Conservation (phyloP, 768 basidiomycete genomes). For the Leccinellum luteum region DNA sequence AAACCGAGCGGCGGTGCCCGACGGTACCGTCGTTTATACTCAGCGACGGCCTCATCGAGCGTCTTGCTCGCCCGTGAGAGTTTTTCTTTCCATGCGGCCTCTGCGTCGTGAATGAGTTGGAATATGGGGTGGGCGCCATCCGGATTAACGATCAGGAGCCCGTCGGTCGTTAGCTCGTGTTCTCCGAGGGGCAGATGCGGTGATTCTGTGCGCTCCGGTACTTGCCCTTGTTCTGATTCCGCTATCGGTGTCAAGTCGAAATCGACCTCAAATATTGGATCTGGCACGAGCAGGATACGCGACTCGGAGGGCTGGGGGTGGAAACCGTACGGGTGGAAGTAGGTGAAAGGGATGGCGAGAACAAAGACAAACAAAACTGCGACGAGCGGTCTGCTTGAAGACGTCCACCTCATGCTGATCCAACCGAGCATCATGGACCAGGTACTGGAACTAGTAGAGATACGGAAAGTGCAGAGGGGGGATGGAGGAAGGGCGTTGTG, state of each 20-base stretch:
- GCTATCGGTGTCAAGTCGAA: neutral
- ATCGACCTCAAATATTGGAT: neutral
- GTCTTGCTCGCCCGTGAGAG: conserved; percentile 34
- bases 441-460: too few relatives aligned
- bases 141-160: conserved; percentile 35
- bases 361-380: neutral
- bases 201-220: neutral
- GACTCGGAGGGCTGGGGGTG: too few relatives aligned
- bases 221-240: neutral
- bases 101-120: conserved; percentile 38
- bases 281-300: neutral
- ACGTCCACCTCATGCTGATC: neutral
- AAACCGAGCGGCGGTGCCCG: conserved; percentile 41
- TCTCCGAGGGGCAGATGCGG: neutral
- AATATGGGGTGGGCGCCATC: conserved; percentile 43
- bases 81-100: conserved; percentile 37
- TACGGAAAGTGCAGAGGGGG: neutral
- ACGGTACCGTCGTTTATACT: conserved; percentile 37
- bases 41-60: conserved; percentile 35
- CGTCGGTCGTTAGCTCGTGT: conserved; percentile 28
- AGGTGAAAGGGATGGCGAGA: neutral
- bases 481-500: neutral
- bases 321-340: neutral
- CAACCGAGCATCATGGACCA: neutral
- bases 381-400: neutral